A percentile compares a stretch with the other conserved stretches of the same genome.
These are phyloP conservation scores for Colletotrichum sansevieriae DNA, from an alignment of 2,329 filamentous ascomycete genomes.

Conservation along the genomic window DNA sequence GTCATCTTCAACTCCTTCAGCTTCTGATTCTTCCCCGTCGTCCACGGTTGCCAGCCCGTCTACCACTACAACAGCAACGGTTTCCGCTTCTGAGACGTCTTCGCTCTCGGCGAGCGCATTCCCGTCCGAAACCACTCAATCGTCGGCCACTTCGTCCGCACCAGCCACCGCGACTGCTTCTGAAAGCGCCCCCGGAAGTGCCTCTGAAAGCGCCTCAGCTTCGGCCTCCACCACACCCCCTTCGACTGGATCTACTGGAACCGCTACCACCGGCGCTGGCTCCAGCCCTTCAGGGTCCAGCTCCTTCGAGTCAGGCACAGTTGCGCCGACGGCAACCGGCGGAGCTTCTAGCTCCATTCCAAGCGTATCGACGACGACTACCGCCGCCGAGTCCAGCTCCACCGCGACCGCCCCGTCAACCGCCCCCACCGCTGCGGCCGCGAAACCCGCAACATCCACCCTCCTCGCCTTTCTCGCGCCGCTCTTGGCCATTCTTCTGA, in stretches of 20 bases:
- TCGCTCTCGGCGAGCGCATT: neutral
- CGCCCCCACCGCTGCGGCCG: slow-evolving; percentile 7
- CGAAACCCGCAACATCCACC: slow-evolving; percentile 9
- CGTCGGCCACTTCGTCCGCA: neutral
- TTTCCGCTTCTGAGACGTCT: neutral
- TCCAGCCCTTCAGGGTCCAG: slow-evolving; percentile 12
- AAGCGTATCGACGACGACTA: slow-evolving; percentile 3
- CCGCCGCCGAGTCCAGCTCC: slow-evolving; percentile 12
- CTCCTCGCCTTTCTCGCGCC: slow-evolving; percentile 29
- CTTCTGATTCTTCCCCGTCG: neutral
- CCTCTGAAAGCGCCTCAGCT: neutral
- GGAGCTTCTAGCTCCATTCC: neutral
- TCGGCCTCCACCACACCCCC: neutral
- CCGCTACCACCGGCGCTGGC: neutral
- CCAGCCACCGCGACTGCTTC: neutral
- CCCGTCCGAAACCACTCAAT: neutral
- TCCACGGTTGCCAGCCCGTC: neutral
- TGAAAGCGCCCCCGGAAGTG: neutral
- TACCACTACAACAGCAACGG: neutral
- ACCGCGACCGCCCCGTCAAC: slow-evolving; percentile 5
- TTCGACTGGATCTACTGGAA: neutral
- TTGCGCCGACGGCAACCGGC: neutral
- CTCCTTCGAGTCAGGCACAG: neutral
- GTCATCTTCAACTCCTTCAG: neutral
- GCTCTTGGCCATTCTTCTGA: slow-evolving; percentile 30